phyloP scores from a whole-genome alignment of 768 basidiomycete genomes.

The Trametes villosa region DNA sequence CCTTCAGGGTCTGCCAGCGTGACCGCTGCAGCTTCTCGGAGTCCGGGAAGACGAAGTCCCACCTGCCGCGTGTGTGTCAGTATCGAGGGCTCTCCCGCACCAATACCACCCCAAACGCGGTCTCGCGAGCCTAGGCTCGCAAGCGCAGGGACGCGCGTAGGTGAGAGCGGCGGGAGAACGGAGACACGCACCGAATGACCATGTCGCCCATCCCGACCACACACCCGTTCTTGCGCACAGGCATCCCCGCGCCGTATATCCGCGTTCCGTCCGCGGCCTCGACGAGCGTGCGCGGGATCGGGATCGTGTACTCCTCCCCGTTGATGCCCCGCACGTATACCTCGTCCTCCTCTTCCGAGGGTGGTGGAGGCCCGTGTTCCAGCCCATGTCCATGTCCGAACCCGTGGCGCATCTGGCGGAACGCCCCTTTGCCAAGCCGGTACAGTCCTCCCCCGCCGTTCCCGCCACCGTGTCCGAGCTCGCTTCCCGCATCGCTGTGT shows the following conservation, averaged over 20 bases:
- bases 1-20: constrained; percentile 34
- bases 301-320: constrained; percentile 53
- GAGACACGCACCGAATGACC: constrained; percentile 56
- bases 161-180: constrained; percentile 6
- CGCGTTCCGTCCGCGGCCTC: constrained; percentile 53
- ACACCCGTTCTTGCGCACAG: constrained; percentile 54
- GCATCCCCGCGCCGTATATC: constrained; percentile 72
- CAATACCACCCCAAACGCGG: neutral
- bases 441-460: constrained; percentile 1
- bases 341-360: constrained; percentile 48
- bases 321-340: constrained; percentile 61
- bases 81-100: neutral
- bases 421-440: constrained; percentile 2
- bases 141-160: neutral
- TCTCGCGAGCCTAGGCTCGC: neutral
- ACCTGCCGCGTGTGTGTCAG: constrained; percentile 25
- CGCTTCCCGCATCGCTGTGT: neutral
- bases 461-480: neutral
- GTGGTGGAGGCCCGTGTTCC: neutral
- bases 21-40: constrained; percentile 27
- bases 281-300: constrained; percentile 58
- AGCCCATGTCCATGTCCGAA: constrained; percentile 6
- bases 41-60: constrained; percentile 36
- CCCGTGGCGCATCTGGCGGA: neutral
- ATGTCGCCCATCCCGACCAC: constrained; percentile 64